phyloP scores from a whole-genome alignment of 345 rosid genomes.

The Citrus mangshanensis region DNA sequence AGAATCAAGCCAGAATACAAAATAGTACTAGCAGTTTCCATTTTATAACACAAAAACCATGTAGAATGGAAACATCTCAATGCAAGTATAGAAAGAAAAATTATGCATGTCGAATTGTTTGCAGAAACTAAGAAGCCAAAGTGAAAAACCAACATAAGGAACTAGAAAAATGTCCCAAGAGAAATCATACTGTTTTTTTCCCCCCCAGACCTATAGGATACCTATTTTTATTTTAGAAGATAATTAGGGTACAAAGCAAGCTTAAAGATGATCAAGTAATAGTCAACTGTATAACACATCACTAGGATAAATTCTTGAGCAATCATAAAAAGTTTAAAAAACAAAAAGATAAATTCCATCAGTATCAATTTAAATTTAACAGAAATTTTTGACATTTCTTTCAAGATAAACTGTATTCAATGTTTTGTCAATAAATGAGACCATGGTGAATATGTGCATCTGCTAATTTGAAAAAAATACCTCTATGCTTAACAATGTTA shows the following conservation, averaged over 20 bases:
- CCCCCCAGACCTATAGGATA: neutral
- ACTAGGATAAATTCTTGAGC: neutral
- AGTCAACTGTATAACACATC: neutral
- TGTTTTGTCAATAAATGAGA: neutral
- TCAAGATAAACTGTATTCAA: neutral
- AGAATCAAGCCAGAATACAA: neutral
- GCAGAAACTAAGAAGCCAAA: neutral
- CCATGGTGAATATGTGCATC: neutral
- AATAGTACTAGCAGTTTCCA: neutral
- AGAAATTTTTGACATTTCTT: neutral
- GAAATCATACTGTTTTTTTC: neutral
- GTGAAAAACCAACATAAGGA: neutral
- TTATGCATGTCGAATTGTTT: neutral
- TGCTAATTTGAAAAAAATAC: constrained; percentile 31
- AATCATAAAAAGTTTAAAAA: neutral
- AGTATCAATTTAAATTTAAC: neutral
- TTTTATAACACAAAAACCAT: neutral
- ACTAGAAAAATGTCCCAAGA: neutral
- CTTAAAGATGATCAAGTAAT: neutral
- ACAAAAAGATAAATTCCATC: neutral
- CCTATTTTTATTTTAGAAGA: neutral
- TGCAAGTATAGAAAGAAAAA: neutral
- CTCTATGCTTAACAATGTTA: constrained; percentile 87
- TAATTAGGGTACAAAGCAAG: neutral
- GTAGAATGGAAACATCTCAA: neutral